These are phyloP conservation scores for Cinnamomum micranthum DNA, from an alignment of 164 flowering plant species.

Conservation along the genomic window DNA sequence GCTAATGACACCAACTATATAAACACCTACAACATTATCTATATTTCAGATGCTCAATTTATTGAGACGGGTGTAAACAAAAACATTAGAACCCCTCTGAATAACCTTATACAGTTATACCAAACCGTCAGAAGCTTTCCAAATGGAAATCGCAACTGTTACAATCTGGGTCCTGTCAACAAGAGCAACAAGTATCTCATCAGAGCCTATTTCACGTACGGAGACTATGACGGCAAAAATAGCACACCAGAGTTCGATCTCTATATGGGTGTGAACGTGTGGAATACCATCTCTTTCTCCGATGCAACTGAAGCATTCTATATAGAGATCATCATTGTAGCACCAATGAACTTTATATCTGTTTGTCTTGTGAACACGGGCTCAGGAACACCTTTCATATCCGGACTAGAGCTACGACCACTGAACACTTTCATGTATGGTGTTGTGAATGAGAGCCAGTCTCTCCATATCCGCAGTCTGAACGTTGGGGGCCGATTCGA, in stretches of 20 bases:
- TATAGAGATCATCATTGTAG: constrained; percentile 27
- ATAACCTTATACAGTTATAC: not conserved
- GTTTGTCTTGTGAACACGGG: constrained; percentile 10
- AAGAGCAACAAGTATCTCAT: too few species aligned
- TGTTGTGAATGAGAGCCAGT: not conserved
- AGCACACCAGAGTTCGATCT: constrained; percentile 6
- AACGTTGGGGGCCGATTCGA: constrained; percentile 18
- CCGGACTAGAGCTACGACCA: constrained; percentile 34
- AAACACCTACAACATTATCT: not conserved
- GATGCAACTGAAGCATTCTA: not conserved
- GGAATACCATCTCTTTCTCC: constrained; percentile 21
- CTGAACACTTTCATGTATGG: constrained; percentile 16
- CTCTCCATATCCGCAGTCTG: too few species aligned
- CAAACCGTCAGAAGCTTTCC: constrained; percentile 2
- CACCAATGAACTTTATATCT: constrained; percentile 10
- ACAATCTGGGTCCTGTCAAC: too few species aligned
- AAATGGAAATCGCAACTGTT: not conserved
- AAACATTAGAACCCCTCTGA: not conserved
- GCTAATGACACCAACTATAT: not conserved
- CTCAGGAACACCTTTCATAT: constrained; percentile 10
- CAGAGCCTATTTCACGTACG: not conserved
- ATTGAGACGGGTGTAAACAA: not conserved
- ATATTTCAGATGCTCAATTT: too few species aligned
- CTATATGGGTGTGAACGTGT: constrained; percentile 25
- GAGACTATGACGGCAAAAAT: constrained; percentile 20